Evolutionary conservation across 73 alveolate species (phyloP).

Genomic region (Symbiodinium natans): DNA sequence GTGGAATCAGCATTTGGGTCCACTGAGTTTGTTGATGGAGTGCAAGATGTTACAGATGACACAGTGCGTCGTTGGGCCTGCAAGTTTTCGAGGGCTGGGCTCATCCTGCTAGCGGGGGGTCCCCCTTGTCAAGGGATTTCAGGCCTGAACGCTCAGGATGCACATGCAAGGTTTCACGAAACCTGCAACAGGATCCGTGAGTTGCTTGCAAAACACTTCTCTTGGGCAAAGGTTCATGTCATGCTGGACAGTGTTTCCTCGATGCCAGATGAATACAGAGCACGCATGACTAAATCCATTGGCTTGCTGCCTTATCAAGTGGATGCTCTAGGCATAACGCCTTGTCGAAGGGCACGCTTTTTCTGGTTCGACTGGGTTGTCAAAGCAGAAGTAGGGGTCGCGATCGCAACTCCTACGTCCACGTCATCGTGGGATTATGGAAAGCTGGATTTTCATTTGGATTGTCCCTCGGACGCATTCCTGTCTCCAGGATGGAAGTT

Average conservation of each 20-base stretch:
- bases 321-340: neutral
- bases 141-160: too few relatives aligned
- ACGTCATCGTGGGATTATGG: neutral
- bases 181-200: neutral
- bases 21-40: neutral
- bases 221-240: neutral
- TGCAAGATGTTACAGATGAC: neutral
- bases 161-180: neutral
- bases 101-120: neutral
- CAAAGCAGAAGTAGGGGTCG: neutral
- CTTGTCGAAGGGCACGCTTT: neutral
- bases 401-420: neutral
- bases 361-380: neutral
- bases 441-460: neutral
- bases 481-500: conserved; percentile 2
- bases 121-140: too few relatives aligned
- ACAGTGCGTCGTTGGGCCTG: neutral
- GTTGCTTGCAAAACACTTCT: neutral
- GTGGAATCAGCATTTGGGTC: neutral
- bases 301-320: neutral
- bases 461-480: too few relatives aligned
- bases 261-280: neutral
- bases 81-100: neutral
- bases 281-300: neutral
- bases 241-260: neutral